Percentiles rank a stretch among this genome's conserved stretches.
Conservation (phyloP, 306 rosid genomes). For the Prunus mume region DNA sequence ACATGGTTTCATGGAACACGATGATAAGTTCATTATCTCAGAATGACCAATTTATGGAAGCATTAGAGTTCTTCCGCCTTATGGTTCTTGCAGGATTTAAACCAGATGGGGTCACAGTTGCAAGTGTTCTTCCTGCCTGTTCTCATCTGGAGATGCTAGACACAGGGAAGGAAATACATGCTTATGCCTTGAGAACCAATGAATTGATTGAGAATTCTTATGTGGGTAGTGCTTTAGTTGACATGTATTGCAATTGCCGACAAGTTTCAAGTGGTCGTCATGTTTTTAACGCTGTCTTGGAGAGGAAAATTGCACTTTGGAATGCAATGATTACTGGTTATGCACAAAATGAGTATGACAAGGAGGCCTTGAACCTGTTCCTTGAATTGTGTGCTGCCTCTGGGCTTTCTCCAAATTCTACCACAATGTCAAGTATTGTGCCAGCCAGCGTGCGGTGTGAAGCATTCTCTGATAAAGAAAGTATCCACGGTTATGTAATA, state of each 20-base stretch:
- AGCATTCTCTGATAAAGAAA: slow-evolving; percentile 46
- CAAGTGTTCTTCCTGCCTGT: slow-evolving; percentile 83
- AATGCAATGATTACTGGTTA: slow-evolving; percentile 82
- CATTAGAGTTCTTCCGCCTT: slow-evolving; percentile 39
- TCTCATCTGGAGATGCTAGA: slow-evolving; percentile 69
- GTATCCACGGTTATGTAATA: slow-evolving; percentile 60
- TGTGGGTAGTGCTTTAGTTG: slow-evolving; percentile 76
- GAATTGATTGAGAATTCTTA: slow-evolving; percentile 57
- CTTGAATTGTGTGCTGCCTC: slow-evolving; percentile 48
- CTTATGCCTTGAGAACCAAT: slow-evolving; percentile 47
- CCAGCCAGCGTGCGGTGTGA: slow-evolving; percentile 62
- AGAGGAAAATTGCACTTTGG: slow-evolving; percentile 54
- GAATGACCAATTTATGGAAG: slow-evolving; percentile 58
- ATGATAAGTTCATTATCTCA: slow-evolving; percentile 75
- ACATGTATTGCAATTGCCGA: slow-evolving; percentile 83
- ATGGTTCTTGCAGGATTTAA: slow-evolving; percentile 56
- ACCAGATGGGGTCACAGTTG: slow-evolving; percentile 71
- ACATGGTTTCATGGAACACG: slow-evolving; percentile 78
- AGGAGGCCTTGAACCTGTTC: slow-evolving; percentile 60
- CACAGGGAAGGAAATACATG: slow-evolving; percentile 66
- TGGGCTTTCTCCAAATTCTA: slow-evolving; percentile 49
- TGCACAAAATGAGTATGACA: slow-evolving; percentile 56
- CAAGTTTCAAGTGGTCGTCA: slow-evolving; percentile 47
- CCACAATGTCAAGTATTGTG: slow-evolving; percentile 69
- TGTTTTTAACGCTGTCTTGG: slow-evolving; percentile 50